Percentiles rank a stretch among this genome's conserved stretches.
Evolutionary conservation across 768 basidiomycete species (phyloP).

Genomic region (Naganishia vaughanmartiniae): DNA sequence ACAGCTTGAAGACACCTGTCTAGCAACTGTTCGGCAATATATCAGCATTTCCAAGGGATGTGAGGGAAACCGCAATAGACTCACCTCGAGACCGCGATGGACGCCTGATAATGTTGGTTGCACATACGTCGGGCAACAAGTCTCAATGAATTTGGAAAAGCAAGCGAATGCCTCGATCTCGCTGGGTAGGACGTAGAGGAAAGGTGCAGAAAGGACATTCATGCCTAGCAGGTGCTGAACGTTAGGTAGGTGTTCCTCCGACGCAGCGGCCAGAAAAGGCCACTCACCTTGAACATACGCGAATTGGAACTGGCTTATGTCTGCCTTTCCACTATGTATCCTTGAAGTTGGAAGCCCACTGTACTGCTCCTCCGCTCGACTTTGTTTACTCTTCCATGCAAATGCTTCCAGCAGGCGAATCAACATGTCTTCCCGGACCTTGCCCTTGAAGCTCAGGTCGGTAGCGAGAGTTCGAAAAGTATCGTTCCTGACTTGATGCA

Average conservation of each 20-base stretch:
- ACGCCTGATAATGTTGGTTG: slow-evolving; percentile 94
- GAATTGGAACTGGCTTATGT: slow-evolving; percentile 59
- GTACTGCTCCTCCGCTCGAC: neutral
- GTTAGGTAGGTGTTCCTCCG: neutral
- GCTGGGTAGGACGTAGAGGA: slow-evolving; percentile 94
- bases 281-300: slow-evolving; percentile 80
- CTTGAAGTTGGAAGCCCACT: neutral
- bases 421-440: slow-evolving; percentile 94
- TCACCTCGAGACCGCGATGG: slow-evolving; percentile 85
- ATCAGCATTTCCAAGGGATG: neutral
- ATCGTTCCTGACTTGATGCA: slow-evolving; percentile 71
- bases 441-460: slow-evolving; percentile 94
- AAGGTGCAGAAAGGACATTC: slow-evolving; percentile 98
- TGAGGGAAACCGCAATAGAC: slow-evolving; percentile 30
- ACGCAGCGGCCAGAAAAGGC: neutral
- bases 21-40: slow-evolving; percentile 63
- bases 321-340: slow-evolving; percentile 33
- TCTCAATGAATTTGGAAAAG: slow-evolving; percentile 93
- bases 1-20: slow-evolving; percentile 89
- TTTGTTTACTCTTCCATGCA: slow-evolving; percentile 73
- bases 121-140: slow-evolving; percentile 91
- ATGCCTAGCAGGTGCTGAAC: slow-evolving; percentile 57
- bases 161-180: slow-evolving; percentile 98
- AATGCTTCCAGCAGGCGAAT: slow-evolving; percentile 95
- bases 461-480: slow-evolving; percentile 95